Base-by-base conservation (phyloP, 2,329 filamentous ascomycete species). In the Bipolaris oryzae region DNA sequence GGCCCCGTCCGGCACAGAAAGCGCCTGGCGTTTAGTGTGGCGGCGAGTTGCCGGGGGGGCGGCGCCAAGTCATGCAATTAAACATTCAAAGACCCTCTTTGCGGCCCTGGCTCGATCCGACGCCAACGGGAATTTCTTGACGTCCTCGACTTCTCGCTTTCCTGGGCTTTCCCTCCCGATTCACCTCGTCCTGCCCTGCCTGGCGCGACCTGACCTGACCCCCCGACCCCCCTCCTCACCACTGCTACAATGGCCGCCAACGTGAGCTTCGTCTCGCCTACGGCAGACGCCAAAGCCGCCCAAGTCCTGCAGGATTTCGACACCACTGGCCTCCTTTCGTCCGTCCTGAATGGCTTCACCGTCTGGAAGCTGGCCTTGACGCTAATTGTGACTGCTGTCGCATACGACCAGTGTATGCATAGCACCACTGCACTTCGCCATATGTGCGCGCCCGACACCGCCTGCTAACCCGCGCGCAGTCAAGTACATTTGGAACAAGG, bases 401-500 rank as follows among this genome's bases (percentile, higher is more conserved):
- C 87, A 59, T 98, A 97, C 77, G 94, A 98, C 78, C 94, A 98
- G 81, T 82, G 94, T 96, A 82, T 76, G 90, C 83, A 34, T 52
- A 23, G 42, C 28, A 10, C 20, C 2, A 10, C 20, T 1, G 28
- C 28, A 11, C 44, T 23, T n/a, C 2, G 20, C n/a, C 1, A 39
- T 28, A 13, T 3, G 33, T 6, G 37, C 10, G 25, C 34, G 42
- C 57, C 43, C 52, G 47, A 46, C 55, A 16, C 37, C 9, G 37
- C 34, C 28, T 35, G 33, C 68, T 72, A 52, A 73, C 55, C 54
- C 86, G 55, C 87, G 85, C 42, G 9, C 68, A 82, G 80, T 78
- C 64, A 79, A 74, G 52, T 82, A 82, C 71, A 74, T 81, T 64
- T 74, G 68, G 61, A 72, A 77, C 47, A 82, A 82, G 66, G 79